Evolutionary conservation across 1,284 basidiomycete genomes (phyloP), one percentile per base, ranked within the genome.

Genomic region (Trichosporon ovoides): DNA sequence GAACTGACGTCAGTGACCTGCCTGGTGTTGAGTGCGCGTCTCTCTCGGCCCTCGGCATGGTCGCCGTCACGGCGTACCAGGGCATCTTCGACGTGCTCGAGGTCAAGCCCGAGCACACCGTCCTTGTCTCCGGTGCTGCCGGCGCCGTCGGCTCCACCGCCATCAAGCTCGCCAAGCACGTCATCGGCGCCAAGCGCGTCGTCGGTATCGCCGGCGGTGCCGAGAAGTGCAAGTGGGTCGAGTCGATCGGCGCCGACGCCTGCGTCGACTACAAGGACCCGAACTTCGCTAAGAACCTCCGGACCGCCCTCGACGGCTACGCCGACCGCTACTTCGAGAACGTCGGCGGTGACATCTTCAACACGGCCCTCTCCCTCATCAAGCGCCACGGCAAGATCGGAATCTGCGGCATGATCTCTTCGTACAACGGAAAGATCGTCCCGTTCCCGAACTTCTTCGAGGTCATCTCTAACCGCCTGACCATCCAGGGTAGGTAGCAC

Each of bases 261-360:
- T 79, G 77, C 31, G 68, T 81, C 69, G 80, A 81, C 66, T 82
- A 82, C 77, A 81, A 81, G 70, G 73, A 56, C 48, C 37, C 51
- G 34, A 55, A 56, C 52, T 62, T 56, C 18, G 61, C 60, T 19
- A 62, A 71, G 55, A 55, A 72, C 24, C 67, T 77, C 56, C 57
- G 60, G 63, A 65, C n/a, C 52, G 68, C 72, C 19, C 64, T 72
- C 2, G 64, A 65, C 18, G 73, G 65, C 58, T 68, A 70, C 55
- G 61, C 68, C 28, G 68, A 69, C 60, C 65, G 68, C 24, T 78
- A 69, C 65, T 75, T 72, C 58, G 74, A 77, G 60, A 80, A 79
- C 55, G 77, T 80, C 49, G 79, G 79, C 14, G 79, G 79, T 2
- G 65, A 75, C 24, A 70, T 78, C 22, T 66, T 80, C 20, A 72